These are phyloP conservation scores for Rubus idaeus DNA, from an alignment of 306 rosid genomes.

Conservation along the genomic window DNA sequence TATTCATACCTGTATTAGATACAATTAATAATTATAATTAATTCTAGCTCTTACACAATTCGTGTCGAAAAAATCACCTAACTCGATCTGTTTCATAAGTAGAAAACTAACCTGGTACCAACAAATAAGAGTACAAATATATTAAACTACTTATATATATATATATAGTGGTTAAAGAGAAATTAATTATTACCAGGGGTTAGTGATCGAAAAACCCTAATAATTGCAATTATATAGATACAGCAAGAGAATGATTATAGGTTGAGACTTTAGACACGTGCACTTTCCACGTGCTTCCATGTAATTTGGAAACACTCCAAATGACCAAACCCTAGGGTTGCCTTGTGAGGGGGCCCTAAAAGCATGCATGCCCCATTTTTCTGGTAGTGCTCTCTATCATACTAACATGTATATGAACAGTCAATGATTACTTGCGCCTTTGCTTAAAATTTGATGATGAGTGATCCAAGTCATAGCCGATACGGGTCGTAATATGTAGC, in stretches of 20 bases:
- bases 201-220: background rate
- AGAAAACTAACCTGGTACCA: background rate
- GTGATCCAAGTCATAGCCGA: background rate
- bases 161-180: background rate
- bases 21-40: slow-evolving; percentile 1
- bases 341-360: background rate
- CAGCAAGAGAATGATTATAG: background rate
- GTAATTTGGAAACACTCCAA: slow-evolving; percentile 11
- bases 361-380: background rate
- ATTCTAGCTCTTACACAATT: background rate
- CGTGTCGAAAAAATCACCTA: background rate
- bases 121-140: background rate
- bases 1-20: background rate
- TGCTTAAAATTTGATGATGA: background rate
- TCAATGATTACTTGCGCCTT: slow-evolving; percentile 15
- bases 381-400: slow-evolving; percentile 7
- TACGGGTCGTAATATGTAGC: background rate
- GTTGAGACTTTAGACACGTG: background rate
- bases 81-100: background rate
- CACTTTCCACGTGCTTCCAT: slow-evolving; percentile 27
- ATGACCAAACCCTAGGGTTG: slow-evolving; percentile 2
- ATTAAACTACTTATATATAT: background rate
- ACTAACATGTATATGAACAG: slow-evolving; percentile 1
- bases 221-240: background rate
- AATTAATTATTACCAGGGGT: background rate